Evolutionary conservation across 768 basidiomycete species (phyloP).

Genomic region (Boletus coccyginus): DNA sequence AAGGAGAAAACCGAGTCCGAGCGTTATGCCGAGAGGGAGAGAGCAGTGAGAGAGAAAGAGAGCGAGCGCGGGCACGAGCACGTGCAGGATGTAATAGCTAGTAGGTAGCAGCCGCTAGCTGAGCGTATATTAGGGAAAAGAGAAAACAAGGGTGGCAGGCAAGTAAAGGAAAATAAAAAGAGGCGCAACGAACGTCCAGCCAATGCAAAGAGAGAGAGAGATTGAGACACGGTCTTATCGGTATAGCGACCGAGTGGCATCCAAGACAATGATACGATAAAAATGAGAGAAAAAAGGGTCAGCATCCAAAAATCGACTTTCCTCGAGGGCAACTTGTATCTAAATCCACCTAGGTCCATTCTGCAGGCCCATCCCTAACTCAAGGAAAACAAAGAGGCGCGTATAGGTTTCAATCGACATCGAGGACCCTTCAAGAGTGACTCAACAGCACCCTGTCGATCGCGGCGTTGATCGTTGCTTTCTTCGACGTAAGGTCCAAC

Average conservation of each 20-base stretch:
- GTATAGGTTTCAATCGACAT: background rate
- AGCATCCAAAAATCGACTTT: slow-evolving; percentile 12
- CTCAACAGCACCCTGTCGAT: slow-evolving; percentile 70
- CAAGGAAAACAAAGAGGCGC: background rate
- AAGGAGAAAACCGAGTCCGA: background rate
- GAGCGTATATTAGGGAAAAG: background rate
- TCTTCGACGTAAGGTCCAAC: slow-evolving; percentile 69
- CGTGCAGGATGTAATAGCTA: background rate
- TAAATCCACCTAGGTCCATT: slow-evolving; percentile 25
- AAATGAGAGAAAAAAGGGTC: slow-evolving; percentile 2
- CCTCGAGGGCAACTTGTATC: slow-evolving; percentile 10
- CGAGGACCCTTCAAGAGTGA: slow-evolving; percentile 31
- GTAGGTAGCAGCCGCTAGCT: background rate
- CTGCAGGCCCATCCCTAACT: slow-evolving; percentile 6
- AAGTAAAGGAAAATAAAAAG: background rate
- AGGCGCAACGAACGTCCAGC: slow-evolving; percentile 16
- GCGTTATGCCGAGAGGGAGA: slow-evolving; percentile 1
- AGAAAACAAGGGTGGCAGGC: background rate
- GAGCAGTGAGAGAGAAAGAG: background rate
- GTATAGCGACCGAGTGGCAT: background rate
- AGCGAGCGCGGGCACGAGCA: background rate
- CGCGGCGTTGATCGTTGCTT: slow-evolving; percentile 70
- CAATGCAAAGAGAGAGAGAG: background rate
- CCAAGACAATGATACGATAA: slow-evolving; percentile 6
- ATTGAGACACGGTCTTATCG: background rate